phyloP scores from a whole-genome alignment of 768 basidiomycete species.

The Brasilioporus rufonigricans region DNA sequence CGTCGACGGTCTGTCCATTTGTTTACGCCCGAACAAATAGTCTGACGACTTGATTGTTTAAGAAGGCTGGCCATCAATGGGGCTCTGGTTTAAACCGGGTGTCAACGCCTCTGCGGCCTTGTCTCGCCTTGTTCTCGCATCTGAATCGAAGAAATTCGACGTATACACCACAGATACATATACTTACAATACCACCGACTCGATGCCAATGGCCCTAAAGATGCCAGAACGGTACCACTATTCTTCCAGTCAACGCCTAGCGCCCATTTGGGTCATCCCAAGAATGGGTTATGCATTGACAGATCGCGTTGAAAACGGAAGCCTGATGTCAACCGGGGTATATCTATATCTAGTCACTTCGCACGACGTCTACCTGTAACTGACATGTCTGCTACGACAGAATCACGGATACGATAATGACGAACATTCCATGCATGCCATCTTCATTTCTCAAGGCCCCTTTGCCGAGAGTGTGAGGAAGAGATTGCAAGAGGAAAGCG shows the following conservation, averaged over 20 bases:
- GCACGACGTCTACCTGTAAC: background rate
- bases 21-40: background rate
- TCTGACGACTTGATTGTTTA: background rate
- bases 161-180: constrained; percentile 38
- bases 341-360: constrained; percentile 25
- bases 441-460: constrained; percentile 88
- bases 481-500: constrained; percentile 12
- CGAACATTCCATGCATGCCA: constrained; percentile 73
- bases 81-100: constrained; percentile 66
- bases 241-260: constrained; percentile 63
- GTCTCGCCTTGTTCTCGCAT: constrained; percentile 48
- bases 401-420: constrained; percentile 89
- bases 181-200: background rate
- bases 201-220: background rate
- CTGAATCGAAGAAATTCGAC: constrained; percentile 53
- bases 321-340: constrained; percentile 66
- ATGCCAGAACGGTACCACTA: constrained; percentile 86
- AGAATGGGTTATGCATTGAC: constrained; percentile 77
- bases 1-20: constrained; percentile 11
- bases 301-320: constrained; percentile 54
- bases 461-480: constrained; percentile 45
- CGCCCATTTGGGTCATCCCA: constrained; percentile 81
- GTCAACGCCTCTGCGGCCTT: constrained; percentile 56
- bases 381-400: constrained; percentile 33
- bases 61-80: constrained; percentile 88